Evolutionary conservation across 1,139 yeast species (phyloP), one percentile per base, ranked within the genome.

Genomic region (Zygotorulaspora mrakii): DNA sequence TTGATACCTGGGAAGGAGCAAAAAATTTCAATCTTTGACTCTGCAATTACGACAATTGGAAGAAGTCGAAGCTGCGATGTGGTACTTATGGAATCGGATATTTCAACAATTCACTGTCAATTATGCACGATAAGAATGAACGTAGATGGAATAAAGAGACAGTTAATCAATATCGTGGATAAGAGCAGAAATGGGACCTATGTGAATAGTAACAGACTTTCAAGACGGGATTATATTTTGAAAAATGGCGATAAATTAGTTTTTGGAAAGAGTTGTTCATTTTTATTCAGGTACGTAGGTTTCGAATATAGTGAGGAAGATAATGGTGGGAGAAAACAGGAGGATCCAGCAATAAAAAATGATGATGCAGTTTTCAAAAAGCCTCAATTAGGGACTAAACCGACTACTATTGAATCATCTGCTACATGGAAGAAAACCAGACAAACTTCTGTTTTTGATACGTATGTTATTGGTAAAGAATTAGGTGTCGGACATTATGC

Each of bases 401-500:
- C 53, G 24, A 56, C 59, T 17, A 43, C 57, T 0, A 53, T 53
- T 25, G 56, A 59, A 36, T 61, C 57, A 38, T 47, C 33, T 29
- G 36, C 53, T 9, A 27, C 41, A 11, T 46, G 47, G 33, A 53
- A 47, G 36, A 35, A 33, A 7, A 22, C 39, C 2, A 46, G 45
- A 23, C n/a, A 34, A 29, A 51, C 38, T 38, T 44, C 56, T 33
- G 77, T 82, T 46, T 77, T 73, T 48, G 84, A 80, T 54, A 74
- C 74, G 45, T 83, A 80, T 54, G 66, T 76, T 1, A 50, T 81
- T 27, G 84, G 85, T 0, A 69, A 68, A 42, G 77, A 79, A 48
- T 62, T 83, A 18, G 94, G 94, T 0, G 66, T 82, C 3, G 94
- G 94, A 0, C 91, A 82, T 62, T 83, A 82, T 57, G 91, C 91